Percentiles rank a stretch among this genome's conserved stretches.
Evolutionary conservation across 2,329 filamentous ascomycete genomes (phyloP).

Genomic region (Aspergillus quadricinctus): DNA sequence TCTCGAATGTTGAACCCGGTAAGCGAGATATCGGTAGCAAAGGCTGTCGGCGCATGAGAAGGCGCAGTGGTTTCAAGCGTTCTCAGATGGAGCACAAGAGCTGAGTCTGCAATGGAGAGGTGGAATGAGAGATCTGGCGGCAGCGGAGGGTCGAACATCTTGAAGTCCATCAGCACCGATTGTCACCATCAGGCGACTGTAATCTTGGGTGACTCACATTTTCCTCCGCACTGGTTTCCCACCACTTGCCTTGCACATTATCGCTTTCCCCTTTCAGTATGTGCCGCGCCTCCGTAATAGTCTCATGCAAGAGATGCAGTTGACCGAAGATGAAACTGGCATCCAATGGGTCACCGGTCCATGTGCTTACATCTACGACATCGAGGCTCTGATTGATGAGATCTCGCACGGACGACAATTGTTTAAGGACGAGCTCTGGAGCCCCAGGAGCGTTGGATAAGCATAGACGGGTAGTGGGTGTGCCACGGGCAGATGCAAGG

Average conservation of each 20-base stretch:
- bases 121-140: conserved; percentile 67
- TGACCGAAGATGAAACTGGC: conserved; percentile 56
- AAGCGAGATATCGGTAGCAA: conserved; percentile 62
- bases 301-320: conserved; percentile 55
- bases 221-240: conserved; percentile 51
- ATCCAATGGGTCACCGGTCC: conserved; percentile 62
- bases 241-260: conserved; percentile 51
- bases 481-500: conserved; percentile 48
- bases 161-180: neutral
- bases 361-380: conserved; percentile 71
- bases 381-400: conserved; percentile 79
- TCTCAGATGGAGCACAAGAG: conserved; percentile 65
- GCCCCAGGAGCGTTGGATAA: conserved; percentile 51
- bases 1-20: conserved; percentile 57
- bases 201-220: conserved; percentile 45
- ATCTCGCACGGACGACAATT: conserved; percentile 68
- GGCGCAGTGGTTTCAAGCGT: conserved; percentile 61
- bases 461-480: conserved; percentile 48
- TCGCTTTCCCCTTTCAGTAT: conserved; percentile 54
- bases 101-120: conserved; percentile 66
- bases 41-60: conserved; percentile 59
- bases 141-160: conserved; percentile 59
- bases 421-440: conserved; percentile 59
- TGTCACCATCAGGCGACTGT: neutral
- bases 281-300: conserved; percentile 57